Base-by-base conservation (phyloP, 345 rosid genomes). In the Iberis pinnata region DNA sequence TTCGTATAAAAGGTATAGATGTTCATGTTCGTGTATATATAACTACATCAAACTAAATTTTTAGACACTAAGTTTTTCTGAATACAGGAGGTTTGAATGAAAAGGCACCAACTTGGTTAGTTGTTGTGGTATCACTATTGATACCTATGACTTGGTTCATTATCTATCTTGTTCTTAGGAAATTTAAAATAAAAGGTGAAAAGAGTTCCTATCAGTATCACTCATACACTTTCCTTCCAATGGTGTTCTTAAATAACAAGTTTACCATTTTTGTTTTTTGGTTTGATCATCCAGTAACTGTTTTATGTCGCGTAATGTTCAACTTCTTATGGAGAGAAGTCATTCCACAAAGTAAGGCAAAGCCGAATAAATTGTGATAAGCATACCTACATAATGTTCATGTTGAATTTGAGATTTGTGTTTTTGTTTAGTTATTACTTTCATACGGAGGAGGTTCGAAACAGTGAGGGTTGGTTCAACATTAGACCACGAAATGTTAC, bases 331-430 rank as follows among this genome's bases (percentile, higher is more conserved):
- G 49, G 29, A 12, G 36, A 11, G 11, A 37, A 49, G 0, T 60
- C 56, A 53, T 67, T 38, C 66, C 65, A 67, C 66, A 60, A 37
- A 38, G 66, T 67, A 60, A 51, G 27, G 18, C 27, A 49, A 22
- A 35, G 24, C 42, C 58, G 42, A 58, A 40, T 48, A 17, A 9
- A 1, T 49, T 22, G 48, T 16, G 17, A 7, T 13, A 49, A 26
- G 54, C 22, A 43, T 50, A 36, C 51, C 6, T 43, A 7, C 20
- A 24, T 2, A 9, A 3, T 22, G 11, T 49, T 20, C 18, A 11
- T 53, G 35, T 53, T 16, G n/a, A n/a, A n/a, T n/a, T 8, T 20
- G 15, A 38, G 41, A 26, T 15, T 27, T 37, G 26, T 43, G 32
- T 49, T 17, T 27, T n/a, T 60, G 8, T 50, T 13, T 36, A 53